Evolutionary conservation across 495 filamentous ascomycete genomes (phyloP).

Genomic region (Xylona heveae): DNA sequence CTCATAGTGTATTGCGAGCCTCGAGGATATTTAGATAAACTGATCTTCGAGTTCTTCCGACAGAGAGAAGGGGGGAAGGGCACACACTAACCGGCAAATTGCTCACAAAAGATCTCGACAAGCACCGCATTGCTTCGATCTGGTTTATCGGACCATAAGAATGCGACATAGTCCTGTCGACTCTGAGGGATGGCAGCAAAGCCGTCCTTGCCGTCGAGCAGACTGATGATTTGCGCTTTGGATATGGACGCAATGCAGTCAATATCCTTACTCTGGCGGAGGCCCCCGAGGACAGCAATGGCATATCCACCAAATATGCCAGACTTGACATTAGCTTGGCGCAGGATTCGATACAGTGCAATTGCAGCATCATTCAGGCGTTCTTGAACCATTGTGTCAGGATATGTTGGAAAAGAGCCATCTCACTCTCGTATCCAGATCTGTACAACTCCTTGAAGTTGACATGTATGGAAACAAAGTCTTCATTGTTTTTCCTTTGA

Average conservation of each 20-base stretch:
- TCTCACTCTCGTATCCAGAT: no score
- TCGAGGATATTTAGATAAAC: no score
- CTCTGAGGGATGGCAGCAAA: constrained; percentile 3
- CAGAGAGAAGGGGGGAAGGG: no score
- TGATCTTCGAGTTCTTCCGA: constrained; percentile 1
- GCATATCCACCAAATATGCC: constrained; percentile 10
- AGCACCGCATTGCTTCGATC: constrained; percentile 4
- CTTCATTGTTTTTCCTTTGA: no score
- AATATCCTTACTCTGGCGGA: constrained; percentile 8
- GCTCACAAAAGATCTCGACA: constrained; percentile 4
- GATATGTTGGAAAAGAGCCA: no score
- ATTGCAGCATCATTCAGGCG: constrained; percentile 8
- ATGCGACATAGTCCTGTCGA: constrained; percentile 4
- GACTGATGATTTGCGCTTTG: constrained; percentile 4
- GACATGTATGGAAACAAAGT: no score
- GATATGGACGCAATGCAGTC: constrained; percentile 6
- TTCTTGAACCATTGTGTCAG: constrained; percentile 4
- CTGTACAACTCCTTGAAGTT: no score
- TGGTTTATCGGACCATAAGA: constrained; percentile 5
- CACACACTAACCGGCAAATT: constrained; percentile 1
- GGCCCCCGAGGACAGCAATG: constrained; percentile 4
- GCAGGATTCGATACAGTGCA: constrained; percentile 4
- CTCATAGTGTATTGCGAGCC: constrained; percentile 7
- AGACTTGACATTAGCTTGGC: constrained; percentile 3
- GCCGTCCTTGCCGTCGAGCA: constrained; percentile 4